Base-by-base conservation (phyloP, 2,329 filamentous ascomycete species). In the Fusarium zealandicum region DNA sequence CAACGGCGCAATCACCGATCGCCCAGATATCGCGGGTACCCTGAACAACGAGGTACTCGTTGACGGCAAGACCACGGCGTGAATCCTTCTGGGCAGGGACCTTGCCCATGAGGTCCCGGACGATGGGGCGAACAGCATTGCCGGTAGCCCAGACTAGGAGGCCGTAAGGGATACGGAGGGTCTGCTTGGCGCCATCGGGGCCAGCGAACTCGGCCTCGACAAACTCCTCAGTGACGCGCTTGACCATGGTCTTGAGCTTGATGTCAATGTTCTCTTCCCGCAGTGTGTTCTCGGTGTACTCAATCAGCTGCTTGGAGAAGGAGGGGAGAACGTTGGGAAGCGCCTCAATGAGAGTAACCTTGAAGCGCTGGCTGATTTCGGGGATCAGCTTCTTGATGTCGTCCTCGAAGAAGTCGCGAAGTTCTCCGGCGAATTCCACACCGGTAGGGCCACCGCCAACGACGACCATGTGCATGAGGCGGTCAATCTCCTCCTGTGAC, bases 261-360 rank as follows among this genome's bases (percentile, higher is more conserved):
- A 99, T 96, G 68, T 91, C 88, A 73, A 99, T 99, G 73, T 92
- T 93, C 78, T 99, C 95, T 81, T 99, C 95, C 79, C 96, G 95
- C 82, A 99, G 96, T 39, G 93, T 97, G 77, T 93, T 93, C 80
- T 99, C 95, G 67, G 95, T 99, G 83, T 99, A 99, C 71, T 99
- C 95, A 72, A 99, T 98, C 71, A 99, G 83, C 77, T 96, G 92
- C 85, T 98, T 98, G 75, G 92, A 96, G 84, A 99, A 99, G 83
- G 93, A 96, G 69, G 95, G 95, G 63, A 99, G 85, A 45, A 96
- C 93, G 75, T 96, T 97, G 68, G 95, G 95, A 28, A 99, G 86
- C 57, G 95, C 95, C 80, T 99, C 95, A 64, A 99, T 93, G 40
- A 99, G 87, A 53, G 95, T 99, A 63, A 99, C 93, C 76, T 93